Percentiles rank a stretch among this genome's conserved stretches.
Evolutionary conservation across 208 protist genomes (phyloP).

Genomic region (Trypanosoma boissoni): DNA sequence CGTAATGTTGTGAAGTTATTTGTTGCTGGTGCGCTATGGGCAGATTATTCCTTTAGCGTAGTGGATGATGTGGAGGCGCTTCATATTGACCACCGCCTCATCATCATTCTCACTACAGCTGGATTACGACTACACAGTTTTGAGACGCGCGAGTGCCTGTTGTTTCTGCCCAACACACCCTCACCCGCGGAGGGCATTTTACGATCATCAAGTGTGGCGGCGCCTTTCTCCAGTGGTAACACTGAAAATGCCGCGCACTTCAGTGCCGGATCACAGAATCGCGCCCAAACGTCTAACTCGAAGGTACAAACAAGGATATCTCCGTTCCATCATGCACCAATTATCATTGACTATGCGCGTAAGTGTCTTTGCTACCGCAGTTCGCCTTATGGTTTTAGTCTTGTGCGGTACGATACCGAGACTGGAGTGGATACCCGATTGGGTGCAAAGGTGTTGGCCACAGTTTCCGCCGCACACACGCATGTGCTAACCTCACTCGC

Average conservation of each 20-base stretch:
- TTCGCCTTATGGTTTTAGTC: constrained; percentile 35
- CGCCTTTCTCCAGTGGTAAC: constrained; percentile 26
- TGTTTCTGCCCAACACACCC: constrained; percentile 14
- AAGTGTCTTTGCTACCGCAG: constrained; percentile 34
- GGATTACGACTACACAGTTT: constrained; percentile 28
- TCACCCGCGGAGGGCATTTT: constrained; percentile 16
- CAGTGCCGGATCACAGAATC: too few species aligned
- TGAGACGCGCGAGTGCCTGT: constrained; percentile 20
- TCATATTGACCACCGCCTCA: constrained; percentile 20
- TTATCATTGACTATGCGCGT: constrained; percentile 42
- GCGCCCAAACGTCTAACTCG: too few species aligned
- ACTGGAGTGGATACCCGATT: constrained; percentile 1
- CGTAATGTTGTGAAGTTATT: constrained; percentile 28
- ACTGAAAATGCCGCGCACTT: too few species aligned
- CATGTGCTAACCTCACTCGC: constrained; percentile 43
- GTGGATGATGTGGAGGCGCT: constrained; percentile 17
- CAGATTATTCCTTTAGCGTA: constrained; percentile 6
- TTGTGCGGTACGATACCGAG: constrained; percentile 40
- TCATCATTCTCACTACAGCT: constrained; percentile 23
- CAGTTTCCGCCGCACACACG: constrained; percentile 31
- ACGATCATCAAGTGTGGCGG: constrained; percentile 9
- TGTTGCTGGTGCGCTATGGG: constrained; percentile 9
- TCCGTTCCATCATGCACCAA: too few species aligned
- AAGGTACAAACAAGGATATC: too few species aligned
- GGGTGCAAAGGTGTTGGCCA: constrained; percentile 27